Conservation (phyloP, 495 filamentous ascomycete species). For the Amphirosellinia nigrospora region DNA sequence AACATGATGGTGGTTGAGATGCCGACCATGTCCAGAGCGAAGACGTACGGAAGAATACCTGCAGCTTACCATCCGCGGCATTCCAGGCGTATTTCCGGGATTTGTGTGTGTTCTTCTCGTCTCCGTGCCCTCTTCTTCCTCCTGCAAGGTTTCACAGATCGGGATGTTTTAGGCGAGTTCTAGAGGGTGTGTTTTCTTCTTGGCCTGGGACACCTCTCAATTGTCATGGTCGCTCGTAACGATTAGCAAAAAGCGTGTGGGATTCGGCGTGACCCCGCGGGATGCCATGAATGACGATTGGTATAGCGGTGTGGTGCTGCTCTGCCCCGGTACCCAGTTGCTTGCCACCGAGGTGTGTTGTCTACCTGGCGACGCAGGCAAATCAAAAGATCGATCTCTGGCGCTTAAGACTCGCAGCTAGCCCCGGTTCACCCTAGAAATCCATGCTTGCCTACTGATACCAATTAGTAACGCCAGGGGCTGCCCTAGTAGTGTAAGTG, state of each 20-base stretch:
- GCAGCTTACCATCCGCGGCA: conserved; percentile 20
- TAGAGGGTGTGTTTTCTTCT: neutral
- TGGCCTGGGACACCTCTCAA: neutral
- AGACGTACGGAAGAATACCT: conserved; percentile 3
- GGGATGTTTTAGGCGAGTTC: neutral
- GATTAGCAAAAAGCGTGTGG: neutral
- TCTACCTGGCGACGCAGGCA: neutral
- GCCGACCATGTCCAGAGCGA: neutral
- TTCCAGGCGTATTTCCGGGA: neutral
- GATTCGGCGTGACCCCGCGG: neutral
- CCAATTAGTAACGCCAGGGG: neutral
- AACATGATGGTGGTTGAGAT: neutral
- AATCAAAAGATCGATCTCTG: neutral
- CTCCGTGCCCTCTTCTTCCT: neutral
- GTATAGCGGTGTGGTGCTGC: conserved; percentile 7
- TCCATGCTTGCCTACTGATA: neutral
- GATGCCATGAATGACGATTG: neutral
- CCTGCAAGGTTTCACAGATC: neutral
- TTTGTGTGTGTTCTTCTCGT: neutral
- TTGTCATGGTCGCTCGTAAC: neutral
- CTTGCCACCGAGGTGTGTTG: conserved; percentile 2
- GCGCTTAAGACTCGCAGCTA: neutral
- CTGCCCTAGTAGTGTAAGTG: neutral
- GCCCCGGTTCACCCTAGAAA: conserved; percentile 4
- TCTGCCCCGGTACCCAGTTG: conserved; percentile 1